Evolutionary conservation across 441 rosid species (phyloP).

Genomic region (Oxalis stricta): DNA sequence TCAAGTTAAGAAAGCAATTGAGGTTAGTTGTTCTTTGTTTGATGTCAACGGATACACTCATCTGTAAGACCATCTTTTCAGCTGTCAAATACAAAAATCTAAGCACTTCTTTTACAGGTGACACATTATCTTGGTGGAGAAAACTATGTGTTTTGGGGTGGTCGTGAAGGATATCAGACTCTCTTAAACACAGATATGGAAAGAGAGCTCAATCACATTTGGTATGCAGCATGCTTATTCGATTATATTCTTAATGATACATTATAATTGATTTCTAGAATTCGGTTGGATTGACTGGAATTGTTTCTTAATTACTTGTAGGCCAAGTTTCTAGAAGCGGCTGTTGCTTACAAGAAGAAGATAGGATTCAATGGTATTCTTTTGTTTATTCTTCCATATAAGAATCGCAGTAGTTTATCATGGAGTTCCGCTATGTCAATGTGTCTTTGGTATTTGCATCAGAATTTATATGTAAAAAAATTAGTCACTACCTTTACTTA

Average conservation of each 20-base stretch:
- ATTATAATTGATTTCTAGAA: neutral
- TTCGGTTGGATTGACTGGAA: neutral
- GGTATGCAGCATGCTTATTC: slow-evolving; percentile 18
- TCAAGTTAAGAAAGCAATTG: slow-evolving; percentile 94
- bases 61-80: too few species aligned
- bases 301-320: slow-evolving; percentile 8
- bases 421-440: too few species aligned
- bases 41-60: too few species aligned
- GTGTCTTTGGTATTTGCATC: too few species aligned
- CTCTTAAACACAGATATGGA: slow-evolving; percentile 95
- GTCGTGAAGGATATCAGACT: slow-evolving; percentile 94
- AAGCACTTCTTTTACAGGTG: slow-evolving; percentile 42
- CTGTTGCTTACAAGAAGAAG: slow-evolving; percentile 88
- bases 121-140: slow-evolving; percentile 93
- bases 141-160: slow-evolving; percentile 98
- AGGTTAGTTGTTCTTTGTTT: slow-evolving; percentile 30
- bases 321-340: slow-evolving; percentile 82
- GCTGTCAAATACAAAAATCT: too few species aligned
- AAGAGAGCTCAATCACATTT: slow-evolving; percentile 83
- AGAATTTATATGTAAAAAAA: too few species aligned
- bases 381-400: slow-evolving; percentile 4
- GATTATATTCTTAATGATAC: neutral
- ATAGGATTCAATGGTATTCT: slow-evolving; percentile 78
- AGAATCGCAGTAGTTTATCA: neutral
- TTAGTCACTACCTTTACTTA: too few species aligned